A percentile compares a stretch with the other conserved stretches of the same genome.
Conservation (phyloP, 2,329 filamentous ascomycete genomes). For the Curvularia verruculosa region DNA sequence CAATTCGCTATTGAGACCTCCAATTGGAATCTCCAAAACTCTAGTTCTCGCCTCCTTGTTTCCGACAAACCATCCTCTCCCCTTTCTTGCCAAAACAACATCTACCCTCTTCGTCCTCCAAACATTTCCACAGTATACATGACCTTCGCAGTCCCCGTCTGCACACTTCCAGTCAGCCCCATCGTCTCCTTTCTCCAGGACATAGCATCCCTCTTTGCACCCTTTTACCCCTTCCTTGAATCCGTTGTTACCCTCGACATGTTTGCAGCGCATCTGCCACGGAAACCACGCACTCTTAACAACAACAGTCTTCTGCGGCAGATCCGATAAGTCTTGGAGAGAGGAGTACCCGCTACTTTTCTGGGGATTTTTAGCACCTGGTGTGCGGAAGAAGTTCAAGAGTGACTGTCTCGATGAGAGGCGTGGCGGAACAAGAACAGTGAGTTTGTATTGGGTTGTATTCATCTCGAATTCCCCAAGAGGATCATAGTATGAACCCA, state of each 20-base stretch:
- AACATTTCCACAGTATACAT: slow-evolving; percentile 32
- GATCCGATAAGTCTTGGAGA: slow-evolving; percentile 17
- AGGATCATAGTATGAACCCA: slow-evolving; percentile 25
- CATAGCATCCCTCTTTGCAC: slow-evolving; percentile 35
- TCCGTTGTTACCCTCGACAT: slow-evolving; percentile 16
- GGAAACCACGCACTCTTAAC: slow-evolving; percentile 25
- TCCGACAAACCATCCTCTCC: slow-evolving; percentile 28
- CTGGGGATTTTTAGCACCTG: slow-evolving; percentile 10
- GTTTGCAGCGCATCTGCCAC: slow-evolving; percentile 29
- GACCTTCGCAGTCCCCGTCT: slow-evolving; percentile 34
- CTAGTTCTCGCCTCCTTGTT: too few species aligned
- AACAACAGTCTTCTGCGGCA: slow-evolving; percentile 22
- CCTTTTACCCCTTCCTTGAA: background rate
- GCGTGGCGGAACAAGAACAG: slow-evolving; percentile 25
- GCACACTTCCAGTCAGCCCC: slow-evolving; percentile 23
- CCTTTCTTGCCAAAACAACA: slow-evolving; percentile 41
- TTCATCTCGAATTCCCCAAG: slow-evolving; percentile 27
- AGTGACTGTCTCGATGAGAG: slow-evolving; percentile 28
- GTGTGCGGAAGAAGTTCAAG: slow-evolving; percentile 20
- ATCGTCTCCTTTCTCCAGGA: slow-evolving; percentile 35
- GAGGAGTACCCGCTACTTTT: slow-evolving; percentile 24
- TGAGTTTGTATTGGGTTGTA: slow-evolving; percentile 32
- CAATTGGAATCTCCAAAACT: background rate
- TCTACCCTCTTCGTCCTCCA: slow-evolving; percentile 13
- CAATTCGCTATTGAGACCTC: background rate